Conservation (phyloP, 2,329 filamentous ascomycete species). For the Helminthosporium solani region DNA sequence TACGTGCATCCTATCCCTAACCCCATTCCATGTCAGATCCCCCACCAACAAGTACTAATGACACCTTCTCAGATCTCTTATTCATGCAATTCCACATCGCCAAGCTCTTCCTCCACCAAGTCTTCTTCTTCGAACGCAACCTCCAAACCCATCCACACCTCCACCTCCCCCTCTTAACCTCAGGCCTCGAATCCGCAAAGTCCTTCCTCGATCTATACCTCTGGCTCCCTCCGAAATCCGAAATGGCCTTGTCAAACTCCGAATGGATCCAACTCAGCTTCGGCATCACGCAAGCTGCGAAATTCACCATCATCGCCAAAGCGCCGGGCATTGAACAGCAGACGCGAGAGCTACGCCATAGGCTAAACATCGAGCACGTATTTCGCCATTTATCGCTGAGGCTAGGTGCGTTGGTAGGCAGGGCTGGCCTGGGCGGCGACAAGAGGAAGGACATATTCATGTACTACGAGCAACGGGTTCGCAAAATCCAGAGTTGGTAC, state of each 20-base stretch:
- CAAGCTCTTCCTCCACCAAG: constrained; percentile 44
- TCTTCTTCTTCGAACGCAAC: constrained; percentile 38
- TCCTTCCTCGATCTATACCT: constrained; percentile 38
- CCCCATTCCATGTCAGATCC: no score
- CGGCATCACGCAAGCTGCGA: constrained; percentile 31
- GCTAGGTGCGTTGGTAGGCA: constrained; percentile 27
- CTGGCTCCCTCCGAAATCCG: constrained; percentile 36
- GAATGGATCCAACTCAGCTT: constrained; percentile 47
- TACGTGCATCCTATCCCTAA: constrained; percentile 18
- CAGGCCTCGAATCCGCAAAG: constrained; percentile 28
- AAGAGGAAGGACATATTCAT: constrained; percentile 30
- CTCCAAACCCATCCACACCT: constrained; percentile 29
- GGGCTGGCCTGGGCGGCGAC: constrained; percentile 20
- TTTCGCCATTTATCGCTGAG: constrained; percentile 28
- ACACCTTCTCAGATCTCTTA: constrained; percentile 35
- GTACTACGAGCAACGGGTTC: constrained; percentile 25
- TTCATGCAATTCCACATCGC: constrained; percentile 44
- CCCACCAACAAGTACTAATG: not conserved
- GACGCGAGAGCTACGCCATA: constrained; percentile 28
- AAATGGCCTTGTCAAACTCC: constrained; percentile 42
- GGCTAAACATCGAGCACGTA: constrained; percentile 29
- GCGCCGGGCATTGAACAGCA: constrained; percentile 23
- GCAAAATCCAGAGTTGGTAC: constrained; percentile 34
- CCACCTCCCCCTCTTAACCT: constrained; percentile 24
- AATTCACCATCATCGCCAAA: constrained; percentile 31